phyloP scores from a whole-genome alignment of 495 filamentous ascomycete genomes.

The Pyrenula aspistea region DNA sequence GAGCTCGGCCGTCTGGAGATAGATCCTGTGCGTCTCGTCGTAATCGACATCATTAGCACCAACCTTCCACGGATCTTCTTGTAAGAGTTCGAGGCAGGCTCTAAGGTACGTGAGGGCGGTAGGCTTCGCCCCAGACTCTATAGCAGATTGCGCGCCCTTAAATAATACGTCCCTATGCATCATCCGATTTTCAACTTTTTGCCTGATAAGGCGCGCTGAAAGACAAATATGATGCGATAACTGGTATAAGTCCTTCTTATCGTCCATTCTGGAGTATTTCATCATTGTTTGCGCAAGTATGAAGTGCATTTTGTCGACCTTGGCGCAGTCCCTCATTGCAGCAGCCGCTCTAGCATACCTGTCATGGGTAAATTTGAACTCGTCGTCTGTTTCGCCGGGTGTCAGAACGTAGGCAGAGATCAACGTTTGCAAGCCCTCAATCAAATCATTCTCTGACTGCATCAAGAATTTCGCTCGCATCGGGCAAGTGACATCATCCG shows the following conservation, averaged over 20 bases:
- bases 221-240: conserved; percentile 62
- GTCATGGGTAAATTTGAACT: conserved; percentile 71
- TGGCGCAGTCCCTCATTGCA: conserved; percentile 51
- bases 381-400: conserved; percentile 65
- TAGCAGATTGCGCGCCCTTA: conserved; percentile 61
- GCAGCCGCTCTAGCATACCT: conserved; percentile 66
- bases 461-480: conserved; percentile 19
- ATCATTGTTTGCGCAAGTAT: conserved; percentile 68
- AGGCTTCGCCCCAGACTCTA: conserved; percentile 66
- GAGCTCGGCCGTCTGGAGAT: conserved; percentile 68
- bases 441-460: conserved; percentile 38
- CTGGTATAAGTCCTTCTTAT: conserved; percentile 52
- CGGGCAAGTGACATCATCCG: conserved; percentile 14
- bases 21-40: conserved; percentile 68
- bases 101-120: conserved; percentile 70
- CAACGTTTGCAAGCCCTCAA: conserved; percentile 66
- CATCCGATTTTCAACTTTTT: conserved; percentile 41
- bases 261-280: conserved; percentile 44
- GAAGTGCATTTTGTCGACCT: conserved; percentile 73
- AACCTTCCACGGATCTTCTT: conserved; percentile 67
- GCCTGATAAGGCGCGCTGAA: conserved; percentile 57
- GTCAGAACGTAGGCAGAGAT: conserved; percentile 67
- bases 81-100: conserved; percentile 63
- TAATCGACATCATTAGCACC: conserved; percentile 61
- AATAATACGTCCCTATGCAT: conserved; percentile 62